Conservation (phyloP, 2,329 filamentous ascomycete species). For the Fusarium phyllophilum region DNA sequence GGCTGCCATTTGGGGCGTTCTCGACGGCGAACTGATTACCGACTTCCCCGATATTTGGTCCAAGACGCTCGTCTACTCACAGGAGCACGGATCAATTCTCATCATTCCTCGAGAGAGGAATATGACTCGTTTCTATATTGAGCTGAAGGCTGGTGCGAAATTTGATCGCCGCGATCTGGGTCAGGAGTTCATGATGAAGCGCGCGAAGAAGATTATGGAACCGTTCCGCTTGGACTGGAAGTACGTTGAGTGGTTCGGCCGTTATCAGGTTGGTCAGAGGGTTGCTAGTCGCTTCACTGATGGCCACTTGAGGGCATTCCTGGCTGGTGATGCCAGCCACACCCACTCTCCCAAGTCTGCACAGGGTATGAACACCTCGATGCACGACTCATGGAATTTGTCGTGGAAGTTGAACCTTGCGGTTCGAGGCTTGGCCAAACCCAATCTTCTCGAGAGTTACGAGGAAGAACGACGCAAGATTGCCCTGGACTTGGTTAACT, state of each 20-base stretch:
- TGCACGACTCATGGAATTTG: slow-evolving; percentile 71
- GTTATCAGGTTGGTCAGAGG: slow-evolving; percentile 76
- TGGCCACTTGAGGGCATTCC: slow-evolving; percentile 69
- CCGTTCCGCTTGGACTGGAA: slow-evolving; percentile 68
- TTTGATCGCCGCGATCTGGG: slow-evolving; percentile 55
- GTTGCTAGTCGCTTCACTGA: slow-evolving; percentile 76
- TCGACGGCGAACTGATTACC: slow-evolving; percentile 76
- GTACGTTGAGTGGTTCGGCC: slow-evolving; percentile 75
- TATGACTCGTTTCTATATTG: slow-evolving; percentile 73
- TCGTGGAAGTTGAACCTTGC: slow-evolving; percentile 63
- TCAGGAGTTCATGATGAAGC: slow-evolving; percentile 76
- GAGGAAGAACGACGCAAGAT: slow-evolving; percentile 71
- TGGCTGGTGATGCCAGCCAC: slow-evolving; percentile 76
- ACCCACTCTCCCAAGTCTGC: slow-evolving; percentile 79
- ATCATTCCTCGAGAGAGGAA: slow-evolving; percentile 79
- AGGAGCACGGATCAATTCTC: slow-evolving; percentile 75
- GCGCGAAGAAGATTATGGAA: slow-evolving; percentile 69
- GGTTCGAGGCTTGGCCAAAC: slow-evolving; percentile 66
- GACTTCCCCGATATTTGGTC: slow-evolving; percentile 81
- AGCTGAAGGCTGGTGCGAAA: slow-evolving; percentile 60
- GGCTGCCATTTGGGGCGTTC: slow-evolving; percentile 72
- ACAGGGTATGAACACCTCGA: slow-evolving; percentile 72
- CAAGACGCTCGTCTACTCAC: slow-evolving; percentile 75
- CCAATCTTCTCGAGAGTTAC: slow-evolving; percentile 67
- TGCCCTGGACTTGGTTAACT: slow-evolving; percentile 67